Percentiles rank a stretch among this genome's conserved stretches.
These are phyloP conservation scores for Solanum chaucha DNA, from an alignment of 257 asterid genomes.

Conservation along the genomic window DNA sequence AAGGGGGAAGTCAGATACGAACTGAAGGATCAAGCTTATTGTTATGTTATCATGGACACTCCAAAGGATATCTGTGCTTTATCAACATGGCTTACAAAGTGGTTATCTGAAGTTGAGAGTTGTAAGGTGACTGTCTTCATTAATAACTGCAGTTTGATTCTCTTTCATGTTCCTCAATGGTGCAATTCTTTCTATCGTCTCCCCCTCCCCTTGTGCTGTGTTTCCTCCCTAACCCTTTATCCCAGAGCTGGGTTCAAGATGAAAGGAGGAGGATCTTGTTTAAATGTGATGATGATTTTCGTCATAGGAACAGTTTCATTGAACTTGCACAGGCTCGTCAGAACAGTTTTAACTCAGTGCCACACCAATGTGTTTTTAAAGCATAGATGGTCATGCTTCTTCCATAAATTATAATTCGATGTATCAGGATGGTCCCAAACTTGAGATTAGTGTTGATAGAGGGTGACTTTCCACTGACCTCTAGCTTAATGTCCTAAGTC, in stretches of 20 bases:
- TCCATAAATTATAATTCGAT: background rate
- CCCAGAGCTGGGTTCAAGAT: background rate
- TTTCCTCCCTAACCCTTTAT: background rate
- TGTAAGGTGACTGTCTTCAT: conserved; percentile 55
- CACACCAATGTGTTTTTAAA: background rate
- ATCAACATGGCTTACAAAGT: conserved; percentile 54
- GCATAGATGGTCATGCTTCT: background rate
- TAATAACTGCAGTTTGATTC: background rate
- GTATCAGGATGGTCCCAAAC: background rate
- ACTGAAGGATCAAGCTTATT: conserved; percentile 84
- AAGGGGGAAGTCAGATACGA: conserved; percentile 87
- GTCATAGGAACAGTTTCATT: background rate
- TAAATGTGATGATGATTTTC: background rate
- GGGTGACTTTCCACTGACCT: background rate
- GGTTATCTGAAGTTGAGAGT: conserved; percentile 85
- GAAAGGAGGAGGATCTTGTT: background rate
- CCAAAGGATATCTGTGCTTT: conserved; percentile 75
- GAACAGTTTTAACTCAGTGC: background rate
- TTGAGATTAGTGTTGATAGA: background rate
- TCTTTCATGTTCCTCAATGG: background rate
- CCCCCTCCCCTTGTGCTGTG: background rate
- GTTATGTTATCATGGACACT: conserved; percentile 42
- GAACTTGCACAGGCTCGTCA: background rate
- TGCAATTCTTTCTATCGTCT: background rate
- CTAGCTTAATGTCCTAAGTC: background rate